Conservation (phyloP, 306 rosid genomes). For the Potentilla sterilis region DNA sequence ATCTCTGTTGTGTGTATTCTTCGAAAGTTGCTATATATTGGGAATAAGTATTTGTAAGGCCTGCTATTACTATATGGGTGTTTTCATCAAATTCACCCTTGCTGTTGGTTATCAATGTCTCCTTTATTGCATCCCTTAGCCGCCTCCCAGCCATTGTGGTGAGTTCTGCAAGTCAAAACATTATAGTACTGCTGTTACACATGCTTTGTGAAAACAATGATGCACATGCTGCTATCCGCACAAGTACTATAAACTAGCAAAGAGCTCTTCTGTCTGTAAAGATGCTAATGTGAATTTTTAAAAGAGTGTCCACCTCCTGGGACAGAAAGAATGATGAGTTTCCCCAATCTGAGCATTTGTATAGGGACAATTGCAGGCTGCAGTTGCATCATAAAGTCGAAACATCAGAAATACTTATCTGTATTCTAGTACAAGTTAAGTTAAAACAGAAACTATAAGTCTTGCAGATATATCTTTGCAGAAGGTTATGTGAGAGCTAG, state of each 20-base stretch:
- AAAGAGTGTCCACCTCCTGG: slow-evolving; percentile 73
- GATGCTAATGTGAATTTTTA: neutral
- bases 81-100: slow-evolving; percentile 51
- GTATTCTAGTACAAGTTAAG: neutral
- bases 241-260: neutral
- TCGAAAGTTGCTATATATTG: slow-evolving; percentile 77
- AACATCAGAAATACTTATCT: neutral
- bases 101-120: slow-evolving; percentile 51
- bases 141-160: slow-evolving; percentile 89
- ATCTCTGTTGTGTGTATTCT: slow-evolving; percentile 72
- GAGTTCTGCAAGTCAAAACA: slow-evolving; percentile 48
- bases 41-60: slow-evolving; percentile 82
- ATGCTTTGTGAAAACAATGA: neutral
- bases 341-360: slow-evolving; percentile 78
- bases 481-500: neutral
- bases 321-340: slow-evolving; percentile 75
- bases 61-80: slow-evolving; percentile 67
- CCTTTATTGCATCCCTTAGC: slow-evolving; percentile 66
- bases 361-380: slow-evolving; percentile 91
- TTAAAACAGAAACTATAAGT: neutral
- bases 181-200: neutral
- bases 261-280: neutral
- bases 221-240: neutral
- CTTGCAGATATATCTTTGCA: neutral
- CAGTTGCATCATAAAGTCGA: slow-evolving; percentile 19